phyloP scores from a whole-genome alignment of 139 green algal genomes.

The Micromonas commoda region DNA sequence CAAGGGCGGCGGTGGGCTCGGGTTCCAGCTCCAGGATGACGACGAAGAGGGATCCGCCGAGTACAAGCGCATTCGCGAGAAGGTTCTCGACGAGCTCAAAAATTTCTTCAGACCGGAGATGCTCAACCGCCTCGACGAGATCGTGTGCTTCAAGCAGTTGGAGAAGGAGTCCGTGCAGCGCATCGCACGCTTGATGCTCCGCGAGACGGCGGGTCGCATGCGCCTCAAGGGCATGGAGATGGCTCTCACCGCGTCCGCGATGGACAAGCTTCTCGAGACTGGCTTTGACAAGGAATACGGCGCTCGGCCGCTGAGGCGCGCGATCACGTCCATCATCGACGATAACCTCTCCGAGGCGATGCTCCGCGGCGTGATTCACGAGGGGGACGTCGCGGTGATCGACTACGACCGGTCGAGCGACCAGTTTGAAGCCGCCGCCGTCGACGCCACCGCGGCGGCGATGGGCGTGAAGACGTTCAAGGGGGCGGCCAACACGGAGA shows the following conservation, averaged over 20 bases:
- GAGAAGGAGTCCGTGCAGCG: slow-evolving; percentile 40
- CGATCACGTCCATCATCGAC: slow-evolving; percentile 43
- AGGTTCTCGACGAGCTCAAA: slow-evolving; percentile 78
- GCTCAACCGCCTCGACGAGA: slow-evolving; percentile 75
- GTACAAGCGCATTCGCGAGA: slow-evolving; percentile 51
- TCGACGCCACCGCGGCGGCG: background rate
- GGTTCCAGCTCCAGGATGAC: slow-evolving; percentile 53
- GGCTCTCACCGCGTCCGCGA: slow-evolving; percentile 36
- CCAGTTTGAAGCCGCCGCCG: no score
- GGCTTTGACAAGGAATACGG: slow-evolving; percentile 47
- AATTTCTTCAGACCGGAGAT: slow-evolving; percentile 72
- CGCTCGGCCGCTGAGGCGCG: slow-evolving; percentile 42
- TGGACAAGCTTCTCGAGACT: slow-evolving; percentile 37
- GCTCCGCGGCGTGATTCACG: slow-evolving; percentile 26
- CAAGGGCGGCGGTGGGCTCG: slow-evolving; percentile 53
- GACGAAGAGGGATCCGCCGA: slow-evolving; percentile 34
- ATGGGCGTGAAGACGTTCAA: background rate
- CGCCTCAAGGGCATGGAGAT: slow-evolving; percentile 32
- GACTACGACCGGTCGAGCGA: slow-evolving; percentile 1
- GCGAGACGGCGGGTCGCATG: slow-evolving; percentile 23
- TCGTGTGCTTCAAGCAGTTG: slow-evolving; percentile 76
- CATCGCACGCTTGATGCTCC: slow-evolving; percentile 26
- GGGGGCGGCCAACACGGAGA: background rate
- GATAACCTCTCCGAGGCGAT: slow-evolving; percentile 44
- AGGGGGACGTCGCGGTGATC: slow-evolving; percentile 28